Evolutionary conservation across 2,329 filamentous ascomycete genomes (phyloP).

Genomic region (Colletotrichum viniferum): DNA sequence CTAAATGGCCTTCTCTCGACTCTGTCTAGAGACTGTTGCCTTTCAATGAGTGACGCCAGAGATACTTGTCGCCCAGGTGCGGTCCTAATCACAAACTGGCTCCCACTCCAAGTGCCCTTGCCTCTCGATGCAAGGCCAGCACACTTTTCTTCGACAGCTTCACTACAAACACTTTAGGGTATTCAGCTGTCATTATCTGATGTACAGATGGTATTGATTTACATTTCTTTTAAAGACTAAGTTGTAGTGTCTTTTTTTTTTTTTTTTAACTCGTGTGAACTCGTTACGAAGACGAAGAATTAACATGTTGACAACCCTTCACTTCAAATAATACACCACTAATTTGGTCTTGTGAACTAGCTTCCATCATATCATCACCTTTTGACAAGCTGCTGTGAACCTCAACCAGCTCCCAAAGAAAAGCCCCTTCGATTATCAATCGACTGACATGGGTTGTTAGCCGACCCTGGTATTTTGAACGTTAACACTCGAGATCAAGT

Average conservation of each 20-base stretch:
- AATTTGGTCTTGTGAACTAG: neutral
- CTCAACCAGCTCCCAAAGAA: neutral
- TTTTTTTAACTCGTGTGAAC: neutral
- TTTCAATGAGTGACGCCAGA: neutral
- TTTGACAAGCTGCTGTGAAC: neutral
- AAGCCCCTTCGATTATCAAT: neutral
- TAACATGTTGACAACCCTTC: neutral
- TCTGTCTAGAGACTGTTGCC: neutral
- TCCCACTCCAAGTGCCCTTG: neutral
- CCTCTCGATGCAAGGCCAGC: neutral
- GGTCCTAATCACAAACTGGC: neutral
- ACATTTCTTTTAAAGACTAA: no score
- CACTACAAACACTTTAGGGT: neutral
- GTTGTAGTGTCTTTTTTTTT: no score
- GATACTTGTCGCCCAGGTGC: neutral
- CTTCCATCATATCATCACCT: neutral
- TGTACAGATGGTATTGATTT: neutral
- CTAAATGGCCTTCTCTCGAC: neutral
- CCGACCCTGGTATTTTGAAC: no score
- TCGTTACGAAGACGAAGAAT: neutral
- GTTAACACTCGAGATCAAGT: rapidly evolving
- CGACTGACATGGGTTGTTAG: neutral
- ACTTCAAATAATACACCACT: neutral
- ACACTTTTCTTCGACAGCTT: neutral
- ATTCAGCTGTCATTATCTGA: neutral